Conservation (phyloP, 495 filamentous ascomycete genomes). For the Podospora conica region DNA sequence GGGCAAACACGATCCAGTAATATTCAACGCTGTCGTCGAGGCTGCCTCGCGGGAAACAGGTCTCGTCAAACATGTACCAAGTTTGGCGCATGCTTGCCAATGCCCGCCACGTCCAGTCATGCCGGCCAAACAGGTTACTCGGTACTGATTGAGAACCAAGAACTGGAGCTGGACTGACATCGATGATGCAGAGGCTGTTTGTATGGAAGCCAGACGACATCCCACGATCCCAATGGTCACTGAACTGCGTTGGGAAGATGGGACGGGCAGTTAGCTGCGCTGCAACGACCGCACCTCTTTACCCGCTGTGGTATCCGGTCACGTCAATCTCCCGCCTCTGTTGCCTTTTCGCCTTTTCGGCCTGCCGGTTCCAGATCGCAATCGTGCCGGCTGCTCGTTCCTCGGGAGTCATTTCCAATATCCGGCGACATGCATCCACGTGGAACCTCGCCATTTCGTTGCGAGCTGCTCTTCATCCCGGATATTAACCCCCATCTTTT, state of each 20-base stretch:
- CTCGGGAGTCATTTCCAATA: slow-evolving; percentile 1
- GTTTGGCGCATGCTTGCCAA: not conserved
- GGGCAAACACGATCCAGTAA: not conserved
- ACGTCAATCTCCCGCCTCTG: slow-evolving; percentile 12
- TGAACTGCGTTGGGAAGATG: not conserved
- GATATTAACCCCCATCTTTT: slow-evolving; percentile 13
- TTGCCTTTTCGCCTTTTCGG: not conserved
- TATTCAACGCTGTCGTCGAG: not conserved
- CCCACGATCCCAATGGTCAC: not conserved
- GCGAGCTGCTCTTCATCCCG: slow-evolving; percentile 8
- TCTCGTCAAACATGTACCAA: not conserved
- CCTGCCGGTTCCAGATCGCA: not conserved
- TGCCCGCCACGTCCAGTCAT: not conserved
- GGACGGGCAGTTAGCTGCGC: not conserved
- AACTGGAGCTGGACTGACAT: not conserved
- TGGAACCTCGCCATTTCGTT: slow-evolving; percentile 1
- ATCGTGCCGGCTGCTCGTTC: not conserved
- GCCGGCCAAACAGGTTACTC: not conserved
- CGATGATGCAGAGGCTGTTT: not conserved
- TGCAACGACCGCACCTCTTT: slow-evolving; percentile 2
- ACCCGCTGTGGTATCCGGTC: slow-evolving; percentile 10
- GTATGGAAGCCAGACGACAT: not conserved
- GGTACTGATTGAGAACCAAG: not conserved
- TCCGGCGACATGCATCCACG: not conserved
- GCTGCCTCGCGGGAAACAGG: not conserved